These are phyloP conservation scores for Talaromyces sp. DNA, from an alignment of 2,329 filamentous ascomycete species.

Conservation along the genomic window DNA sequence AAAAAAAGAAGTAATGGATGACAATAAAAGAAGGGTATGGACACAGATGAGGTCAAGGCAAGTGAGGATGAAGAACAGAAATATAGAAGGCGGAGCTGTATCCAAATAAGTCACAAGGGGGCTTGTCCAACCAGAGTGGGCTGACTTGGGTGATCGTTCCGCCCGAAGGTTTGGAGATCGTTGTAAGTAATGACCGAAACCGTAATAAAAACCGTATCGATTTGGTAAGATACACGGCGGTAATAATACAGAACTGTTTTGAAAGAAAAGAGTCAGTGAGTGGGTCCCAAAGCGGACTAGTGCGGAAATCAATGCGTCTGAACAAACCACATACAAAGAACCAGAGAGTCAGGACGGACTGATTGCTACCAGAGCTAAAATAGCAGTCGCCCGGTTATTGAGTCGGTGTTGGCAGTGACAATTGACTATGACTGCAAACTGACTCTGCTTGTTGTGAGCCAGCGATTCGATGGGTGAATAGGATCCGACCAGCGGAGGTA, in stretches of 20 bases:
- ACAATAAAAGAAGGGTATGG: neutral
- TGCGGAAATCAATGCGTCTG: neutral
- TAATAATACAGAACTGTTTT: constrained; percentile 4
- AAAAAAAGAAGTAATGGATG: neutral
- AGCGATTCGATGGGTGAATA: neutral
- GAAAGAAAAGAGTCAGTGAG: neutral
- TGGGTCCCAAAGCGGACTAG: neutral
- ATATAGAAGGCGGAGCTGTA: neutral
- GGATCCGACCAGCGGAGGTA: constrained; percentile 12
- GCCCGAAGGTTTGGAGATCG: constrained; percentile 16
- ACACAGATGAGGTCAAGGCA: neutral
- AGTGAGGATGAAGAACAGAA: too few species aligned
- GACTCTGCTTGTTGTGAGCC: neutral
- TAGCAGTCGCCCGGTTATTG: too few species aligned
- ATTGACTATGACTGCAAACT: neutral
- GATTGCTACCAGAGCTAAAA: constrained; percentile 11
- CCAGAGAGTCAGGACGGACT: neutral
- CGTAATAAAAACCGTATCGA: constrained; percentile 3
- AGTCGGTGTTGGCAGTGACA: too few species aligned
- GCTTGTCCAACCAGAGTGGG: constrained; percentile 14
- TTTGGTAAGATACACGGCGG: neutral
- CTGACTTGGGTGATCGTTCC: constrained; percentile 13
- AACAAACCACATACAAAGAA: neutral
- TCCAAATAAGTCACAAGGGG: constrained; percentile 12
- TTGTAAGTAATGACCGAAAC: constrained; percentile 15